Conservation (phyloP, 345 rosid species). For the Leavenworthia alabamica region DNA sequence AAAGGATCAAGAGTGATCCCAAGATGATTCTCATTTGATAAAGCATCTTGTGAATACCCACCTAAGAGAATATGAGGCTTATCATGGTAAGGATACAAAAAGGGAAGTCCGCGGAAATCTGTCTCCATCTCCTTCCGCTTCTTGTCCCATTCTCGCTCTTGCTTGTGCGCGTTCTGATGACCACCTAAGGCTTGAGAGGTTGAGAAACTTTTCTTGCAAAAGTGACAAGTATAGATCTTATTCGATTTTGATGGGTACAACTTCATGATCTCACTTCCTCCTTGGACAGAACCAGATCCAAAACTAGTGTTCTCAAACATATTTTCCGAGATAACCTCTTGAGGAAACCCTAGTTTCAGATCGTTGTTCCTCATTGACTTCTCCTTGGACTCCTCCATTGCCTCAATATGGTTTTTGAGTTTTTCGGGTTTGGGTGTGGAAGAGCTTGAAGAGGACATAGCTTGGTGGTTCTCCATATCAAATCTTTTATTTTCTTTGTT, state of each 20-base stretch:
- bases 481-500: slow-evolving; percentile 4
- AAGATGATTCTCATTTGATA: slow-evolving; percentile 31
- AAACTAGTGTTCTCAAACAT: slow-evolving; percentile 6
- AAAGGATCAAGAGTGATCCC: slow-evolving; percentile 23
- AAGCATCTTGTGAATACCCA: slow-evolving; percentile 28
- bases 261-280: slow-evolving; percentile 24
- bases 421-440: slow-evolving; percentile 6
- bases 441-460: slow-evolving; percentile 20
- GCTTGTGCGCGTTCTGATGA: slow-evolving; percentile 93
- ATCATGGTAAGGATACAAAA: slow-evolving; percentile 15
- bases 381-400: neutral
- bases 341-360: slow-evolving; percentile 2
- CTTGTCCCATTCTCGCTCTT: slow-evolving; percentile 52
- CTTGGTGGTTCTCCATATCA: slow-evolving; percentile 15
- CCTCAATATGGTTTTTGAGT: neutral
- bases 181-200: slow-evolving; percentile 93
- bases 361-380: neutral
- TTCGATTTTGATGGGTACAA: slow-evolving; percentile 18
- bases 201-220: slow-evolving; percentile 39
- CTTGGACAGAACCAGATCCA: slow-evolving; percentile 7
- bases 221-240: slow-evolving; percentile 17
- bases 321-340: slow-evolving; percentile 7
- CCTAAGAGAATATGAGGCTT: slow-evolving; percentile 27
- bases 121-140: slow-evolving; percentile 25
- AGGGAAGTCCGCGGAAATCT: neutral